Base-by-base conservation (phyloP, 2,329 filamentous ascomycete species). In the Aspergillus ochraceus region DNA sequence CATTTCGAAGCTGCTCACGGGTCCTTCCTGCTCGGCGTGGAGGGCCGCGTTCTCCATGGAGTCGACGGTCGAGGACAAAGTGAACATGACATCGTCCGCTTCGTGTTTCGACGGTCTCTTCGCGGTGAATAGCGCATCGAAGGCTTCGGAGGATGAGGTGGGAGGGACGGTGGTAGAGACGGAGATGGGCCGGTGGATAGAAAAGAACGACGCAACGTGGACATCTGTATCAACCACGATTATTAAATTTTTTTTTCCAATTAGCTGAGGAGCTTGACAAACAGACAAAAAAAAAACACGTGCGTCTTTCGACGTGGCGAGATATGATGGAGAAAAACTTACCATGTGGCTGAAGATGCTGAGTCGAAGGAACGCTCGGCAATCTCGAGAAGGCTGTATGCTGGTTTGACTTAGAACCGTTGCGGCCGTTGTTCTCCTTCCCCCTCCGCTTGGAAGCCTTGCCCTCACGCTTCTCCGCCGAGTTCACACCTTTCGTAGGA, bases 171-270 rank as follows among this genome's bases (percentile, higher is more conserved):
- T 88, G 68, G 89, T 88, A 53, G 89, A 92, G 66, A 97, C 87
- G 57, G 92, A 96, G 71, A 99, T 94, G 50, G 95, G 95, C 62
- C 95, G 88, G 79, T 99, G 92, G 66, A 96, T 89, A 64, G 93
- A 96, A 82, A 98, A 98, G 83, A 99, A 98, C 61, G 90, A 90
- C 8, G 94, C 95, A 50, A 97, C 83, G 64, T 90, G 89, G 62
- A 98, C 84, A 71, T 96, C 95, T 98, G 66, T 5, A 64, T 12
- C 29, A 10, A 20, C n/a, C 46, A 29, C 24, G 22, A 36, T 53
- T 54, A 53, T 29, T 47, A 53, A 55, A 61, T 54, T 63, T 54
- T 39, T 54, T 39, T 54, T 51, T n/a, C 36, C 6, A 42, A 5
- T 29, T 29, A 17, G 14, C 8, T 42, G 14, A 42, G 6, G 6